A percentile compares a stretch with the other conserved stretches of the same genome.
These are phyloP conservation scores for Plectranthus barbatus DNA, from an alignment of 257 asterid species.

Conservation along the genomic window DNA sequence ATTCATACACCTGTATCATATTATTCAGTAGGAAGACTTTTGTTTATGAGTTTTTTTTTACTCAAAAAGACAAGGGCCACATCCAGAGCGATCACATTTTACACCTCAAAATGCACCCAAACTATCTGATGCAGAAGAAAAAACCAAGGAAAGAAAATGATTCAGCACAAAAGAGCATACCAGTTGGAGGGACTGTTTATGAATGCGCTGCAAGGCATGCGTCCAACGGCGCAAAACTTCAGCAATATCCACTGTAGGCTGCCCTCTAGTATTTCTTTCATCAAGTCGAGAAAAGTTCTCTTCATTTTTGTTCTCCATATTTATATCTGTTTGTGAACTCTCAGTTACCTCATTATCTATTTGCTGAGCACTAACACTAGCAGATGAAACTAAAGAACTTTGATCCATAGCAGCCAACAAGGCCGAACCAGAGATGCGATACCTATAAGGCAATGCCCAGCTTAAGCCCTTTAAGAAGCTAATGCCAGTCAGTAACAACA, in stretches of 20 bases:
- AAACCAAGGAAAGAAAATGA: slow-evolving; percentile 5
- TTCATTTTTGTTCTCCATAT: slow-evolving; percentile 39
- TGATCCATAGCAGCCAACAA: slow-evolving; percentile 94
- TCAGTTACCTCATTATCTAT: slow-evolving; percentile 48
- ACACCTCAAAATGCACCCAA: background rate
- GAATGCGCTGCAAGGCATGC: slow-evolving; percentile 97
- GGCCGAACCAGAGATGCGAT: slow-evolving; percentile 96
- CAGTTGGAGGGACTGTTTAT: slow-evolving; percentile 85
- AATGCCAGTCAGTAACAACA: slow-evolving; percentile 2
- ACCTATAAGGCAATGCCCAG: slow-evolving; percentile 45
- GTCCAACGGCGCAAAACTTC: slow-evolving; percentile 98
- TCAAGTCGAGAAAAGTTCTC: slow-evolving; percentile 48
- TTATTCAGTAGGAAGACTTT: background rate
- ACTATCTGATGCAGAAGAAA: background rate
- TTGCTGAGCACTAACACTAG: slow-evolving; percentile 40
- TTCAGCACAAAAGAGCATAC: slow-evolving; percentile 34
- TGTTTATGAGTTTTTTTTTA: background rate
- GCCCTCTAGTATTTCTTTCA: slow-evolving; percentile 74
- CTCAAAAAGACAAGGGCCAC: too few species aligned
- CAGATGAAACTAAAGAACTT: slow-evolving; percentile 55
- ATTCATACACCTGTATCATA: background rate
- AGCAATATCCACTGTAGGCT: slow-evolving; percentile 91
- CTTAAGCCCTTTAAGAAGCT: slow-evolving; percentile 6
- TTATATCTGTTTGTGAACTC: slow-evolving; percentile 34
- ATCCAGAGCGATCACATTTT: background rate